Conservation (phyloP, 179 eudicot genomes). For the Dionaea muscipula region DNA sequence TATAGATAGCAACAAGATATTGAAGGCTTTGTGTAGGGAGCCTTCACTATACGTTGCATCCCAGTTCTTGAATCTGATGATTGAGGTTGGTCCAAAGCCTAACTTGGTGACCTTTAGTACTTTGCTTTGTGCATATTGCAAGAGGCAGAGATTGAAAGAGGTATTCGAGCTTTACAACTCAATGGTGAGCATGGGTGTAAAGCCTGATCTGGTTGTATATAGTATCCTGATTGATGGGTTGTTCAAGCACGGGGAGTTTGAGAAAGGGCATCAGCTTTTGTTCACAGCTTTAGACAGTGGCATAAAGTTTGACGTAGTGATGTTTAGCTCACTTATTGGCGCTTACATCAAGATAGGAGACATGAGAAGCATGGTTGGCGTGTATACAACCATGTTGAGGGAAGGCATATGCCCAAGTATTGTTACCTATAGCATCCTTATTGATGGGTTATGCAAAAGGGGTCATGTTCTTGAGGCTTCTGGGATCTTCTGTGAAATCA, state of each 20-base stretch:
- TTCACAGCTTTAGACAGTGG: conserved; percentile 29
- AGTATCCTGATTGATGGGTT: conserved; percentile 48
- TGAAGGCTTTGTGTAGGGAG: conserved; percentile 31
- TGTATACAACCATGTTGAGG: conserved; percentile 32
- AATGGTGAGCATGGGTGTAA: conserved; percentile 31
- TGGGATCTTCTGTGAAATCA: conserved; percentile 32
- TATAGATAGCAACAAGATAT: conserved; percentile 44
- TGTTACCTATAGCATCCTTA: conserved; percentile 42
- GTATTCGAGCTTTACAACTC: conserved; percentile 34
- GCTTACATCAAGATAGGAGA: conserved; percentile 38
- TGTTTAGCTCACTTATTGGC: conserved; percentile 42
- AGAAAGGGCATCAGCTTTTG: conserved; percentile 32
- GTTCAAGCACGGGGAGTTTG: conserved; percentile 30
- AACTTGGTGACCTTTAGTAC: conserved; percentile 52
- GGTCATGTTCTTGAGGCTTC: conserved; percentile 41
- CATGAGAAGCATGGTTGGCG: conserved; percentile 27
- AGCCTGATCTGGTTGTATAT: conserved; percentile 45
- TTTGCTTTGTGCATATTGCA: conserved; percentile 36
- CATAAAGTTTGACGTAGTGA: conserved; percentile 36
- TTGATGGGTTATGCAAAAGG: conserved; percentile 39
- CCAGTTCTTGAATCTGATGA: conserved; percentile 23
- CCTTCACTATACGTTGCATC: conserved; percentile 22
- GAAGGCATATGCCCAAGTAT: conserved; percentile 30
- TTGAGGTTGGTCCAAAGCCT: conserved; percentile 47
- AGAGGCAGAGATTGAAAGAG: conserved; percentile 28